phyloP scores from a whole-genome alignment of 805 yeast genomes.

The Nakazawaea populi region DNA sequence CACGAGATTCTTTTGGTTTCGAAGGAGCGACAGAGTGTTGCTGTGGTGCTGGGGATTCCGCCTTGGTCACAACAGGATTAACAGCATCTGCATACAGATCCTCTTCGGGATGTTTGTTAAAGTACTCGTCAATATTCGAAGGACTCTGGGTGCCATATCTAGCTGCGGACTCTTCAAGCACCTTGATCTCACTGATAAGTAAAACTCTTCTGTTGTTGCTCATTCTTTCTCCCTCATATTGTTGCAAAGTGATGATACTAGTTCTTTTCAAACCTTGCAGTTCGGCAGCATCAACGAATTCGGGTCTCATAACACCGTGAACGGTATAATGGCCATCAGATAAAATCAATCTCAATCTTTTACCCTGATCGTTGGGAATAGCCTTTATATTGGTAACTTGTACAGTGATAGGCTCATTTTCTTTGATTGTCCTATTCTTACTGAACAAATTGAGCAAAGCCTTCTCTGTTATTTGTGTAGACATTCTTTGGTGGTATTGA shows the following conservation, averaged over 20 bases:
- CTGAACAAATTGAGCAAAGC: conserved; percentile 14
- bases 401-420: conserved; percentile 24
- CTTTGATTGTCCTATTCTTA: conserved; percentile 13
- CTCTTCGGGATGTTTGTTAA: conserved; percentile 52
- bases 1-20: conserved; percentile 17
- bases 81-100: conserved; percentile 19
- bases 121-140: conserved; percentile 48
- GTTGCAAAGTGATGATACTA: conserved; percentile 34
- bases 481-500: background rate
- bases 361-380: conserved; percentile 33
- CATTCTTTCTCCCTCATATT: conserved; percentile 35
- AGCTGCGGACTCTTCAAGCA: conserved; percentile 31
- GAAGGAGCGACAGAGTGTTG: conserved; percentile 19
- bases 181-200: conserved; percentile 40
- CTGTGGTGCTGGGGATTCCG: conserved; percentile 11
- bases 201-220: conserved; percentile 43
- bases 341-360: conserved; percentile 38
- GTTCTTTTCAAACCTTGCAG: conserved; percentile 39
- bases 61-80: conserved; percentile 8
- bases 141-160: conserved; percentile 32
- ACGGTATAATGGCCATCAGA: conserved; percentile 47
- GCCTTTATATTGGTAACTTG: conserved; percentile 31
- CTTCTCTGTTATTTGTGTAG: conserved; percentile 3
- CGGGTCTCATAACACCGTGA: conserved; percentile 50
- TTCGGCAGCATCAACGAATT: conserved; percentile 34